A percentile compares a stretch with the other conserved stretches of the same genome.
Evolutionary conservation across 345 rosid species (phyloP).

Genomic region (Eucalyptus paniculata): DNA sequence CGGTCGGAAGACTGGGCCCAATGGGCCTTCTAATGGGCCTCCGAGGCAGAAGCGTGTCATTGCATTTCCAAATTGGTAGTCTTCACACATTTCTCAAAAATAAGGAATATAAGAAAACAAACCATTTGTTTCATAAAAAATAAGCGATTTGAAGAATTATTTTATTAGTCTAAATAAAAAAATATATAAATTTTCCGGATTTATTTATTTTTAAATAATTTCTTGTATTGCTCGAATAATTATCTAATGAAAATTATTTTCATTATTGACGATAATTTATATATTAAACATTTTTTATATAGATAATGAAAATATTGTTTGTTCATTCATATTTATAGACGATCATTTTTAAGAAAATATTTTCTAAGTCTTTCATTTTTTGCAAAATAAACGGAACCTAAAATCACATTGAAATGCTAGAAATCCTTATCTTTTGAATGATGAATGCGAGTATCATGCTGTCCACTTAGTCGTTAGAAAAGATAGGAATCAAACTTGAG

Average conservation of each 20-base stretch:
- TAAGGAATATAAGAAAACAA: background rate
- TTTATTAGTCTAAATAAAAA: too few species aligned
- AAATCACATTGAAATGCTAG: background rate
- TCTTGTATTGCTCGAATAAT: too few species aligned
- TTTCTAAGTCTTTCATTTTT: too few species aligned
- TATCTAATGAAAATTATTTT: background rate
- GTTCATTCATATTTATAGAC: too few species aligned
- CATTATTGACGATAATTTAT: too few species aligned
- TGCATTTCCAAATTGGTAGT: background rate
- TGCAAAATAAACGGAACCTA: background rate
- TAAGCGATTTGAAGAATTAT: too few species aligned
- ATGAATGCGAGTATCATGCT: background rate
- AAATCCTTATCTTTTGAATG: background rate
- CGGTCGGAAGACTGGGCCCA: background rate
- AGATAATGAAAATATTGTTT: too few species aligned
- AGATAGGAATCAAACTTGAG: background rate
- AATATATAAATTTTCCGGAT: too few species aligned
- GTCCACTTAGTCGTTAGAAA: background rate
- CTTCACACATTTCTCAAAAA: background rate
- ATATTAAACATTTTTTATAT: too few species aligned
- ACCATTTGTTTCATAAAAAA: too few species aligned
- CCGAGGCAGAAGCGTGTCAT: background rate
- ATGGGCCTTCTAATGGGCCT: background rate
- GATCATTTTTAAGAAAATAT: too few species aligned
- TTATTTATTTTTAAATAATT: too few species aligned